Base-by-base conservation (phyloP, 345 rosid genomes). In the Pistacia vera region DNA sequence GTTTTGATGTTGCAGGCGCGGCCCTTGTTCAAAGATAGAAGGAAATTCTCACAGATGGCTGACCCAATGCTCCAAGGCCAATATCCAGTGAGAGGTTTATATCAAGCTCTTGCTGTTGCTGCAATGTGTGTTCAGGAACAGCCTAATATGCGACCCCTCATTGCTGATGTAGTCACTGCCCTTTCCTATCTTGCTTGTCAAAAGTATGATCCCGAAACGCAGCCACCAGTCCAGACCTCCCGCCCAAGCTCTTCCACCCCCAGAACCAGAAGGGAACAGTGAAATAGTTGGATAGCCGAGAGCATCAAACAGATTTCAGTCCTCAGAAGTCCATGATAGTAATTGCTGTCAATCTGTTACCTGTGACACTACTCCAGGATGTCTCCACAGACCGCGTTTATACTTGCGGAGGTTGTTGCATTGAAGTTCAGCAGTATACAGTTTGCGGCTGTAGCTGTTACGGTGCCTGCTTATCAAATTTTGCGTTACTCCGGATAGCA, bases 101-200 rank as follows among this genome's bases (percentile, higher is more conserved):
- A 91, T 73, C 93, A 91, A 87, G 95, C 93, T 68, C 89, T 91
- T 66, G 90, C 95, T 4, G 88, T 91, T 61, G 95, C 95, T 8
- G 95, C 93, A 44, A 91, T 91, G 95, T 91, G 95, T 61, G 93
- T 89, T 58, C 93, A 89, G 75, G 93, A 89, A 75, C 90, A 89
- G 78, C 95, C 95, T 28, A 85, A 84, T 54, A 91, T 82, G 93
- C 85, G 95, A 54, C 95, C 93, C 2, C 81, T 89, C 12, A 86
- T 91, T 60, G 88, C 91, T 0, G 95, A 91, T 64, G 95, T 91
- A 38, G 95, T 89, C 64, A 88, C 91, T 11, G 90, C 95, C 68
- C 90, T 91, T 36, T 68, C 79, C 11, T 86, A 89, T 77, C 95
- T 91, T 51, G 95, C 95, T 35, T 78, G 79, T 57, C 90, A 86